These are phyloP conservation scores for Tolypocladium album DNA, from an alignment of 2,329 filamentous ascomycete species.

Conservation along the genomic window DNA sequence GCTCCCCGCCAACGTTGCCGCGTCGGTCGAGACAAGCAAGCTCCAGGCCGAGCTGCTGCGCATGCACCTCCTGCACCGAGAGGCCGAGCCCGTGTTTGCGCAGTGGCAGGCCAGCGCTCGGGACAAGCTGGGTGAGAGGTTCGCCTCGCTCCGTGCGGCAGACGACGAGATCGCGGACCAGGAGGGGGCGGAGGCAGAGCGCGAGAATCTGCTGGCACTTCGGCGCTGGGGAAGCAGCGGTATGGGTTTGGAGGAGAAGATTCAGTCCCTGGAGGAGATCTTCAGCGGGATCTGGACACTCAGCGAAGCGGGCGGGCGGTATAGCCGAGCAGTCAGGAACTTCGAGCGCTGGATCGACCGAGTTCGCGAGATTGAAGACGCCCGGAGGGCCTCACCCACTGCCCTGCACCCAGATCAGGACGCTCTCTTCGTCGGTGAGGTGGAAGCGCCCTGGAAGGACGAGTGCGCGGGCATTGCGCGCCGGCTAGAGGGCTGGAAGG, in stretches of 20 bases:
- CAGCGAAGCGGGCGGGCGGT: conserved; percentile 44
- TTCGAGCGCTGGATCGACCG: conserved; percentile 50
- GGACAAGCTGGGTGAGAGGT: conserved; percentile 32
- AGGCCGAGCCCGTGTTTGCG: conserved; percentile 29
- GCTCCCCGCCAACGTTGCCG: conserved; percentile 47
- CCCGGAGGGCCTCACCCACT: conserved; percentile 25
- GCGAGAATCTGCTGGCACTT: conserved; percentile 40
- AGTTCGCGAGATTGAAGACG: conserved; percentile 34
- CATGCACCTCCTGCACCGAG: conserved; percentile 52
- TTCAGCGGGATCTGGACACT: conserved; percentile 47
- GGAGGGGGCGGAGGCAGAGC: conserved; percentile 35
- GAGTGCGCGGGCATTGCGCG: conserved; percentile 42
- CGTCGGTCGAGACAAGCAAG: conserved; percentile 45
- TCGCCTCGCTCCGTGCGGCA: conserved; percentile 25
- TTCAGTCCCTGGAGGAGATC: conserved; percentile 47
- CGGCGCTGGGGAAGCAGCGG: conserved; percentile 33
- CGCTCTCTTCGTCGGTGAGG: conserved; percentile 39
- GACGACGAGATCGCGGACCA: conserved; percentile 20
- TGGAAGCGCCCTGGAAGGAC: conserved; percentile 48
- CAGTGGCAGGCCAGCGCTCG: conserved; percentile 49
- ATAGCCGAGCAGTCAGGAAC: conserved; percentile 38
- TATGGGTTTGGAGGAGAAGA: conserved; percentile 39
- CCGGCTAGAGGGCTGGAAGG: conserved; percentile 43
- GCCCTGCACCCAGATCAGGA: conserved; percentile 22
- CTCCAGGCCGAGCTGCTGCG: conserved; percentile 57